phyloP scores from a whole-genome alignment of 1,139 yeast species.

The Saccharomyces hybrid region DNA sequence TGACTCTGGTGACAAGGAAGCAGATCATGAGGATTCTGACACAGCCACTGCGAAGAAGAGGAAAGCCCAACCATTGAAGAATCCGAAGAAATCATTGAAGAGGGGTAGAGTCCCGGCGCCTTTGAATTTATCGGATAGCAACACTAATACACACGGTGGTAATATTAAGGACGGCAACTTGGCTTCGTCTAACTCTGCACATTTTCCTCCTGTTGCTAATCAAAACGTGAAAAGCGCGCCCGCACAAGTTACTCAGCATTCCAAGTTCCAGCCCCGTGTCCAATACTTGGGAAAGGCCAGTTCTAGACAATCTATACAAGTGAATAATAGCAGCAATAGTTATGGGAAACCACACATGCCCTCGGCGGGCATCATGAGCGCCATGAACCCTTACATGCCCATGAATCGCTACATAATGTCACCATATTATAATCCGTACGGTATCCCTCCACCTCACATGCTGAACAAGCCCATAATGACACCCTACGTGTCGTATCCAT shows the following conservation, averaged over 20 bases:
- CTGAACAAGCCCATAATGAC: constrained; percentile 1
- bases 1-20: background rate
- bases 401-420: constrained; percentile 26
- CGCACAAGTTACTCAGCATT: constrained; percentile 7
- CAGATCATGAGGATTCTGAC: constrained; percentile 2
- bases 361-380: background rate
- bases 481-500: background rate
- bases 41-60: constrained; percentile 4
- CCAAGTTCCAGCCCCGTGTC: constrained; percentile 8
- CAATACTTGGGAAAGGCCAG: constrained; percentile 3
- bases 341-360: constrained; percentile 3
- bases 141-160: background rate
- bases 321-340: background rate
- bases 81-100: constrained; percentile 15
- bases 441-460: background rate
- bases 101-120: constrained; percentile 19
- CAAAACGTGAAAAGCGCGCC: constrained; percentile 8
- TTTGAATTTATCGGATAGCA: constrained; percentile 6
- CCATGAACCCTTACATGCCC: constrained; percentile 3
- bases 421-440: constrained; percentile 10
- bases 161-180: background rate
- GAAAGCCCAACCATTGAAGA: constrained; percentile 2
- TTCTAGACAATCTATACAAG: constrained; percentile 2
- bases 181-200: background rate
- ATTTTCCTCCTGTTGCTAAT: background rate